These are phyloP conservation scores for Tympanopsis confertula DNA, from an alignment of 2,329 filamentous ascomycete species.

Conservation along the genomic window DNA sequence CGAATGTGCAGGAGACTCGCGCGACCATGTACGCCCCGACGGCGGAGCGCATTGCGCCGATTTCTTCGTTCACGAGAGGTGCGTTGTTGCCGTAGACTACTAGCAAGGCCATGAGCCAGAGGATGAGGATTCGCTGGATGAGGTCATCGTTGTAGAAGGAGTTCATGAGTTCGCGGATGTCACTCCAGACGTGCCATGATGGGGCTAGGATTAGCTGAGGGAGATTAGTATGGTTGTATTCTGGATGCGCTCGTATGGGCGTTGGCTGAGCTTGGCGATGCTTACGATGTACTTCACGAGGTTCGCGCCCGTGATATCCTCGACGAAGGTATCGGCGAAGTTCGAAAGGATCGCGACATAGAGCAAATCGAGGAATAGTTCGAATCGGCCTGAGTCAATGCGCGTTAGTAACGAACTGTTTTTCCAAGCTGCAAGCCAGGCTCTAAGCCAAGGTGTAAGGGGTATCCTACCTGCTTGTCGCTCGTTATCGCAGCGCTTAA, in stretches of 20 bases:
- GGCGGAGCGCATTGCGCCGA: constrained; percentile 29
- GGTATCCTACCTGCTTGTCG: constrained; percentile 21
- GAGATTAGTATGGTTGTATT: neutral
- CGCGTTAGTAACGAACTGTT: no score
- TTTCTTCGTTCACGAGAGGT: constrained; percentile 25
- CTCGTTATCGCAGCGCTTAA: constrained; percentile 28
- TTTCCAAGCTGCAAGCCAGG: no score
- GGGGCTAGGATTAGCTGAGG: constrained; percentile 29
- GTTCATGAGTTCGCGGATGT: constrained; percentile 37
- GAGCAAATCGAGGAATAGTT: constrained; percentile 35
- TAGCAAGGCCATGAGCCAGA: constrained; percentile 37
- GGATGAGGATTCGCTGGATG: constrained; percentile 29
- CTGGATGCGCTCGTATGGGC: no score
- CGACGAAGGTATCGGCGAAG: constrained; percentile 33
- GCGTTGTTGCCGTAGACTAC: constrained; percentile 36
- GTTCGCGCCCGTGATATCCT: constrained; percentile 27
- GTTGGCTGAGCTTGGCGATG: no score
- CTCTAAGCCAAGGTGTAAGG: neutral
- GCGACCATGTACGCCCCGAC: constrained; percentile 33
- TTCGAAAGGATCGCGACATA: constrained; percentile 38
- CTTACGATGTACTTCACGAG: constrained; percentile 29
- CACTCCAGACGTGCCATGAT: constrained; percentile 36
- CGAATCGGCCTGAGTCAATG: constrained; percentile 33
- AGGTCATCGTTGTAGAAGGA: constrained; percentile 38
- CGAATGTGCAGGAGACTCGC: constrained; percentile 24